Base-by-base conservation (phyloP, 177 flowering plant species). In the Telopea speciosissima region DNA sequence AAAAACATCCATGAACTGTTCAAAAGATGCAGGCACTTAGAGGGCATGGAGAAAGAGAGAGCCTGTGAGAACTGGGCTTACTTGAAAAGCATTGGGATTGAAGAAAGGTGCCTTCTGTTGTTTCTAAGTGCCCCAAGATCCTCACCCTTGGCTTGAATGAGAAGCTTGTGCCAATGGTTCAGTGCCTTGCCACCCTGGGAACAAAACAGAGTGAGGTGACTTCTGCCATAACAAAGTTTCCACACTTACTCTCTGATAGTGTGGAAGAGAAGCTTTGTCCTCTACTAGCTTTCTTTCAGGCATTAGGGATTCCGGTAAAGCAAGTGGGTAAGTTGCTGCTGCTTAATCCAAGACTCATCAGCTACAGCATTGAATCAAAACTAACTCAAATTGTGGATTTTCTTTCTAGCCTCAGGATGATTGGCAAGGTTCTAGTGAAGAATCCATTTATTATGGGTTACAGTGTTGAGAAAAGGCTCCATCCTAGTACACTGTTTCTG, bases 261-360 rank as follows among this genome's bases (percentile, higher is more conserved):
- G 86, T 93, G 70, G 97, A 93, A 75, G 96, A 93, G 81, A 93
- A 95, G 80, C 90, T 95, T 24, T 93, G 97, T 72, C 98, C 97
- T 6, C 89, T 95, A 52, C 74, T 96, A 65, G 99, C 92, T 22
- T 93, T 91, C 83, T 88, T 93, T 67, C 89, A 96, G 77, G 78
- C 89, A 26, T 76, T 91, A 40, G 99, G 98, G 45, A 81, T 93
- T 40, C 83, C 90, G 17, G 91, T 86, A 60, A 86, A 87, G 71
- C 92, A 91, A 72, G 26, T n/a, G n/a, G 99, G 98, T 8, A 96
- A 86, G 79, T 76, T 93, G 71, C 64, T 93, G 31, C 64, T 93
- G 59, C 78, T 83, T 28, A 96, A 96, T 75, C 99, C 99, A 1
- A 87, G 99, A 83, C 92, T 96, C 24, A 82, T 93, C 72, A 93